These are phyloP conservation scores for Tolypocladium pustulatum DNA, from an alignment of 2,329 filamentous ascomycete species.

Conservation along the genomic window DNA sequence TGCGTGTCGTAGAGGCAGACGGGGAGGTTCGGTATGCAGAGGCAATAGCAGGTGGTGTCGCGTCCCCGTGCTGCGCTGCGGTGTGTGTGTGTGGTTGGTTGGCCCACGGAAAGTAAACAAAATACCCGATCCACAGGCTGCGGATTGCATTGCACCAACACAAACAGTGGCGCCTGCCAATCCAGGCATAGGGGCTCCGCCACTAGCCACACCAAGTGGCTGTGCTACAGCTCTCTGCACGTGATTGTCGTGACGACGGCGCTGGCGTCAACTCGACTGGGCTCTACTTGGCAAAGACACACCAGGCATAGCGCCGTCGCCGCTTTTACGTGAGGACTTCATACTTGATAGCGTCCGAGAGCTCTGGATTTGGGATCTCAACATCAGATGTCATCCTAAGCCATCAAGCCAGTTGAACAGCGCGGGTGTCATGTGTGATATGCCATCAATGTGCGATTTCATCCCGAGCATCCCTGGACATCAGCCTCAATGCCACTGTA, in stretches of 20 bases:
- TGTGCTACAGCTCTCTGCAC: neutral
- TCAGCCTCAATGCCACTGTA: no score
- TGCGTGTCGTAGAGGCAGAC: neutral
- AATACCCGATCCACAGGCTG: constrained; percentile 3
- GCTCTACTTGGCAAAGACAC: neutral
- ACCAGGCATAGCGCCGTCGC: neutral
- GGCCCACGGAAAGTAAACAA: constrained; percentile 8
- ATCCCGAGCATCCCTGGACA: no score
- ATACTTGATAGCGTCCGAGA: no score
- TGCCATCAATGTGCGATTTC: neutral
- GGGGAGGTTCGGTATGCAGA: neutral
- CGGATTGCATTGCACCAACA: neutral
- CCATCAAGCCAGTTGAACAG: neutral
- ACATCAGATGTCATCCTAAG: no score
- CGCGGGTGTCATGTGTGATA: neutral
- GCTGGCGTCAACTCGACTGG: neutral
- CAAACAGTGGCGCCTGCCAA: neutral
- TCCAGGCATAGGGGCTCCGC: neutral
- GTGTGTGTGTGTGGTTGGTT: constrained; percentile 1
- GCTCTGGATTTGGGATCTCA: no score
- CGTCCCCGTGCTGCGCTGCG: neutral
- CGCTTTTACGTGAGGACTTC: neutral
- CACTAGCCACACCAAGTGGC: neutral
- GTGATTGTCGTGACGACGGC: neutral
- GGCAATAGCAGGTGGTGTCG: neutral